Evolutionary conservation across 2,329 filamentous ascomycete genomes (phyloP), one percentile per base, ranked within the genome.

Genomic region (Ophiostoma himal-ulmi): DNA sequence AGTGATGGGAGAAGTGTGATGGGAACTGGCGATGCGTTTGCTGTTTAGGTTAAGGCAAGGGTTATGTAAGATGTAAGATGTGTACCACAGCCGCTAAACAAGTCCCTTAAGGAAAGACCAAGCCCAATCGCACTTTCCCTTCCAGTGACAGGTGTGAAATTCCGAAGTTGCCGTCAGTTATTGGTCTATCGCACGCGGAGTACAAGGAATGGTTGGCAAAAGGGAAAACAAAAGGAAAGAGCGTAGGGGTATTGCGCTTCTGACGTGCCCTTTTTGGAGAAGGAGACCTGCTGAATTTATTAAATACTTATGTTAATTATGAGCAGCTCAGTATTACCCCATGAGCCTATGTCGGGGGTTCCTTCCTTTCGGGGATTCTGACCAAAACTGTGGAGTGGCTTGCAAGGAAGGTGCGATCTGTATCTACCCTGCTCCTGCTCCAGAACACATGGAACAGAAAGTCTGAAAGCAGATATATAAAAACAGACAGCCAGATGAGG

Each of bases 291-390:
- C 44, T 48, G 44, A n/a, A 20, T 48, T 48, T 17, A 48, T 48
- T 48, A 48, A 57, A 22, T 57, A 26, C 11, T 26, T 57, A 3
- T 26, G 26, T 26, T 57, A 26, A 57, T 22, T 13, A 44, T 44
- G 13, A 34, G 26, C 57, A 34, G 57, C 26, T 5, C 22, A 13
- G 26, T 30, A 30, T 26, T 62, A 62, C 57, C 57, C 57, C 57
- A 62, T 62, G 57, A 62, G 26, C 57, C 57, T 26, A 62, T 62
- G 57, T 62, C 57, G 57, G 57, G 57, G 57, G 22, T 34, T 62
- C 57, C 52, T 57, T 57, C 57, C 57, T 30, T 62, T 62, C 26
- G 22, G 57, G 57, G 57, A 62, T 30, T 62, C 57, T 62, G 52
- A 57, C 52, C 52, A 57, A 57, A 57, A 57, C 52, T 62, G 57